phyloP scores from a whole-genome alignment of 257 asterid species.

The Nicotiana tabacum region DNA sequence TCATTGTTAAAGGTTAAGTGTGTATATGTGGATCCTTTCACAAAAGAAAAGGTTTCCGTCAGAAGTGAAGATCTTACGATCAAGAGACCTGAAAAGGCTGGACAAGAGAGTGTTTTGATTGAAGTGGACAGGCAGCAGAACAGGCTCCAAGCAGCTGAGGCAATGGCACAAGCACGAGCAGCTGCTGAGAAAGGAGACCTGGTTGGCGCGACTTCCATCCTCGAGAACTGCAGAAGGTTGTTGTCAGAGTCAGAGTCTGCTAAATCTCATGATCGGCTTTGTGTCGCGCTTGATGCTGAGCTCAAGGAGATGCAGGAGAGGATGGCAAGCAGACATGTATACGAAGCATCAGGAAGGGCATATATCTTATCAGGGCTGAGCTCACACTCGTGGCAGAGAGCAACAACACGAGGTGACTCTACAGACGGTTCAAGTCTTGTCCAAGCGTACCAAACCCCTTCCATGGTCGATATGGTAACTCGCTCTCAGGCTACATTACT shows the following conservation, averaged over 20 bases:
- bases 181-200: conserved; percentile 80
- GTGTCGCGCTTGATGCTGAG: conserved; percentile 76
- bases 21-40: conserved; percentile 60
- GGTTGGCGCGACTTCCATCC: conserved; percentile 56
- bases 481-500: conserved; percentile 70
- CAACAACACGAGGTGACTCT: conserved; percentile 95
- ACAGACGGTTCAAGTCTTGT: conserved; percentile 68
- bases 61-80: conserved; percentile 53
- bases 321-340: conserved; percentile 78
- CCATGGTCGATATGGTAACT: conserved; percentile 90
- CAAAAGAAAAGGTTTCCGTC: conserved; percentile 43
- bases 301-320: conserved; percentile 98
- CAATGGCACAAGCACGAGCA: conserved; percentile 67
- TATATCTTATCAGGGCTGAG: conserved; percentile 87
- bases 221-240: conserved; percentile 52
- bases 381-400: conserved; percentile 99
- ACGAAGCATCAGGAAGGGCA: conserved; percentile 92
- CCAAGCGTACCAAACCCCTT: conserved; percentile 85
- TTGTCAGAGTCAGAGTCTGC: conserved; percentile 62
- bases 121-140: conserved; percentile 94
- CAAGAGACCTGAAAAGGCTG: conserved; percentile 42
- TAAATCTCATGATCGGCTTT: conserved; percentile 55
- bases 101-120: conserved; percentile 39
- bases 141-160: conserved; percentile 79
- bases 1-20: conserved; percentile 58